phyloP scores from a whole-genome alignment of 257 asterid genomes.

The Voacanga thouarsii region DNA sequence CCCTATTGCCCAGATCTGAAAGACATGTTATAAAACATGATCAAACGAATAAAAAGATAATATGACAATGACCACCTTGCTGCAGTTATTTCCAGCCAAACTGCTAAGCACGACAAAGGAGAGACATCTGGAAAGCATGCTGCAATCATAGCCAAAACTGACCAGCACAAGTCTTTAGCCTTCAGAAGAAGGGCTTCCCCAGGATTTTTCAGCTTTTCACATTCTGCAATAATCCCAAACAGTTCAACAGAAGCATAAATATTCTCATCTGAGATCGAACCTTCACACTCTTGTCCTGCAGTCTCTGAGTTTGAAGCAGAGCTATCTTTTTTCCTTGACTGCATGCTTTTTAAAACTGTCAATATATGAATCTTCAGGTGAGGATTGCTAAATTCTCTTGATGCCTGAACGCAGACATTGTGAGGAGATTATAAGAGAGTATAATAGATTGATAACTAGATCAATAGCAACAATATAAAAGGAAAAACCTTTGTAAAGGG shows the following conservation, averaged over 20 bases:
- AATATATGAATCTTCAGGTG: constrained; percentile 78
- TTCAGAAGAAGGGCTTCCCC: constrained; percentile 91
- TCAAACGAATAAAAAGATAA: constrained; percentile 11
- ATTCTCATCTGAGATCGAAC: constrained; percentile 45
- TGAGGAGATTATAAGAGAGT: constrained; percentile 11
- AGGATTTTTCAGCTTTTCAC: constrained; percentile 81
- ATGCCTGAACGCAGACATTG: constrained; percentile 60
- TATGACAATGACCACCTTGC: constrained; percentile 63
- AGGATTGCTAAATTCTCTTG: constrained; percentile 74
- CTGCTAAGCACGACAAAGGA: constrained; percentile 77
- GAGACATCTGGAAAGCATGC: constrained; percentile 94
- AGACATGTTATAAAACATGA: neutral
- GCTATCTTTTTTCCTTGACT: constrained; percentile 52
- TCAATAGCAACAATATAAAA: constrained; percentile 11
- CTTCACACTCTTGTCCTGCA: constrained; percentile 41
- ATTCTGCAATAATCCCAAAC: constrained; percentile 88
- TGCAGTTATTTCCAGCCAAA: constrained; percentile 97
- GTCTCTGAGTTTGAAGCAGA: constrained; percentile 48
- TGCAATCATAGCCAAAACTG: constrained; percentile 91
- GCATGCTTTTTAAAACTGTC: constrained; percentile 88
- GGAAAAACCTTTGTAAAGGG: neutral
- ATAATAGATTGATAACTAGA: constrained; percentile 1
- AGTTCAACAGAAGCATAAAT: constrained; percentile 69
- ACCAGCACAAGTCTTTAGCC: constrained; percentile 96
- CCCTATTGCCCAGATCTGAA: neutral